A percentile compares a stretch with the other conserved stretches of the same genome.
These are phyloP conservation scores for Chrysoporthe puriensis DNA, from an alignment of 2,329 filamentous ascomycete genomes.

Conservation along the genomic window DNA sequence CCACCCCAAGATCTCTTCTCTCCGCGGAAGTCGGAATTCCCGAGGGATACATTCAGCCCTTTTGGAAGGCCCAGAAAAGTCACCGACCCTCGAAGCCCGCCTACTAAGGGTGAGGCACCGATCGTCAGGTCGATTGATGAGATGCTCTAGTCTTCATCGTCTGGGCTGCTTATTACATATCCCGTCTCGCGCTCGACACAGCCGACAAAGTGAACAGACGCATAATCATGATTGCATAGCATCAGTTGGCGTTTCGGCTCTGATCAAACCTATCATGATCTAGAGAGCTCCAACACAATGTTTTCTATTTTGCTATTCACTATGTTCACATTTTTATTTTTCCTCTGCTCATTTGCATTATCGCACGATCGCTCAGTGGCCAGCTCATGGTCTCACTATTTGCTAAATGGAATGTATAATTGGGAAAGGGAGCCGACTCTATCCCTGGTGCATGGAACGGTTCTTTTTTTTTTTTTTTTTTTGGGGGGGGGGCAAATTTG, in stretches of 20 bases:
- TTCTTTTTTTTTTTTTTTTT: neutral
- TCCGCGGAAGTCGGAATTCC: slow-evolving; percentile 55
- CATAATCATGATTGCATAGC: slow-evolving; percentile 19
- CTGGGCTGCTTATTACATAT: neutral
- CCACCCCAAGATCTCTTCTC: slow-evolving; percentile 38
- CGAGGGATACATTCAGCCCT: slow-evolving; percentile 55
- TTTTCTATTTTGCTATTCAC: slow-evolving; percentile 23
- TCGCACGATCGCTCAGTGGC: slow-evolving; percentile 27
- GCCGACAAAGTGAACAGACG: slow-evolving; percentile 16
- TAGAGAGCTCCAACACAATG: neutral
- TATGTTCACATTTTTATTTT: slow-evolving; percentile 23
- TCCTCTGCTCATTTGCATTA: slow-evolving; percentile 4
- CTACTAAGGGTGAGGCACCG: slow-evolving; percentile 72
- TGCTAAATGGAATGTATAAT: slow-evolving; percentile 43
- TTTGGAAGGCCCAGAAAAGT: slow-evolving; percentile 56
- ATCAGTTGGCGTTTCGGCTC: slow-evolving; percentile 22
- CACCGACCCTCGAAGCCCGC: slow-evolving; percentile 73
- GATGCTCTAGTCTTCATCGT: slow-evolving; percentile 58
- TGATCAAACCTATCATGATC: slow-evolving; percentile 2
- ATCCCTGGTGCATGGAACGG: slow-evolving; percentile 25
- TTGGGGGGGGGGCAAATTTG: neutral
- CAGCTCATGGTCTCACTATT: slow-evolving; percentile 25
- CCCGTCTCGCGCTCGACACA: slow-evolving; percentile 12
- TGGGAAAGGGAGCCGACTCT: slow-evolving; percentile 29
- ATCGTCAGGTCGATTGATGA: slow-evolving; percentile 81